phyloP scores from a whole-genome alignment of 257 asterid genomes.

The Petrea volubilis region DNA sequence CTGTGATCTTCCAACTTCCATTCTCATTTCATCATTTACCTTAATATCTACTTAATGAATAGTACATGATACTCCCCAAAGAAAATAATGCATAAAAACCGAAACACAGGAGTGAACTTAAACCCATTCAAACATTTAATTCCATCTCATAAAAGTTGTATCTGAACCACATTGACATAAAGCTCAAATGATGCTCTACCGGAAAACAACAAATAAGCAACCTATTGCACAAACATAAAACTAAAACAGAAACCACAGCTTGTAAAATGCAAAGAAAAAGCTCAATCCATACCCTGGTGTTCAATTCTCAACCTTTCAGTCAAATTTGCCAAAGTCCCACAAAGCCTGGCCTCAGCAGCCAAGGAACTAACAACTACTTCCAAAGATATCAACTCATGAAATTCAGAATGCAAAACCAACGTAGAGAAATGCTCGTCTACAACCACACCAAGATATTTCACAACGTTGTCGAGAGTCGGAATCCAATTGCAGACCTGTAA shows the following conservation, averaged over 20 bases:
- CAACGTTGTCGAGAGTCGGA: slow-evolving; percentile 61
- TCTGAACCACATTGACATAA: neutral
- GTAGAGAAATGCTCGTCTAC: slow-evolving; percentile 89
- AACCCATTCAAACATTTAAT: no score
- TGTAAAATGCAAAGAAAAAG: neutral
- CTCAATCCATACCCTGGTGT: slow-evolving; percentile 40
- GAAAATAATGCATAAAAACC: neutral
- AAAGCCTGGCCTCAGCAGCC: slow-evolving; percentile 72
- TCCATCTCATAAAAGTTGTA: no score
- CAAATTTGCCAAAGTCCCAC: slow-evolving; percentile 62
- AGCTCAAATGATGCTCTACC: neutral
- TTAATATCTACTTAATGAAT: neutral
- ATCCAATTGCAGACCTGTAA: slow-evolving; percentile 80
- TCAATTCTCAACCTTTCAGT: slow-evolving; percentile 44
- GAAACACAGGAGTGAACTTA: neutral
- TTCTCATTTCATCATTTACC: no score
- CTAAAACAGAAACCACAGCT: neutral
- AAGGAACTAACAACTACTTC: slow-evolving; percentile 57
- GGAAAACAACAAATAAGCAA: neutral
- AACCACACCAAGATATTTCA: slow-evolving; percentile 64
- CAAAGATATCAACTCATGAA: slow-evolving; percentile 61
- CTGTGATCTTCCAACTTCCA: no score
- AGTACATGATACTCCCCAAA: neutral
- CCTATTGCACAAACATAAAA: neutral
- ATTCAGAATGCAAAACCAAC: slow-evolving; percentile 67